Evolutionary conservation across 2,329 filamentous ascomycete species (phyloP), one percentile per base, ranked within the genome.

Genomic region (Hypoxylon sp.): DNA sequence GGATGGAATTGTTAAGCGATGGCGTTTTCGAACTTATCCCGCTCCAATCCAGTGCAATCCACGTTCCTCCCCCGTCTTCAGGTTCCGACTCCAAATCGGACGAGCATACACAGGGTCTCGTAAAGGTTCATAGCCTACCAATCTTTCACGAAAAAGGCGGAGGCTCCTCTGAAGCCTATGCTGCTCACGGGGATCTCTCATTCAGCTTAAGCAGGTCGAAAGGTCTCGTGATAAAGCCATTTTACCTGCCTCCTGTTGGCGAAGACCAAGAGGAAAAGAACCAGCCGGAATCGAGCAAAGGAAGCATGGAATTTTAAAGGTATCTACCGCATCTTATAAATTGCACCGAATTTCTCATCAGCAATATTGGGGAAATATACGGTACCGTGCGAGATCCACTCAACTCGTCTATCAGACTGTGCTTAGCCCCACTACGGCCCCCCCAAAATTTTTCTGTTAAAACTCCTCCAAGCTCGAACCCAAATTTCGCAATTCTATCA

Each of bases 61-160:
- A 70, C 69, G 72, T 83, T 69, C 82, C 87, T 62, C 81, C 87
- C 52, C 80, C 83, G 58, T 77, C 85, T 3, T 81, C 86, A 2
- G 85, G 85, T 46, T 80, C 84, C 40, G 82, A 79, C 70, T 62
- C 74, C 65, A 80, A 77, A 33, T 78, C 86, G 3, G 90, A 92
- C 64, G 93, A 97, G 62, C 88, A 90, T 61, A 89, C 91, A 1
- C 95, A 98, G 75, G 96, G 96, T 0, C 87, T 98, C 78, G 80
- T 98, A 16, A 91, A 89, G 66, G 87, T 96, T 0, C 93, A 97
- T 77, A 90, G 90, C 56, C 79, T 98, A 33, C 95, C 96, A 0
- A 83, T 97, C 0, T 90, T 93, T 70, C 92, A 96, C 64, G 95
- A 98, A 76, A 93, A 92, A 70, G 95, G 96, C 1, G 93, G 93